Evolutionary conservation across 2,329 filamentous ascomycete genomes (phyloP).

Genomic region (Fusarium compactum): DNA sequence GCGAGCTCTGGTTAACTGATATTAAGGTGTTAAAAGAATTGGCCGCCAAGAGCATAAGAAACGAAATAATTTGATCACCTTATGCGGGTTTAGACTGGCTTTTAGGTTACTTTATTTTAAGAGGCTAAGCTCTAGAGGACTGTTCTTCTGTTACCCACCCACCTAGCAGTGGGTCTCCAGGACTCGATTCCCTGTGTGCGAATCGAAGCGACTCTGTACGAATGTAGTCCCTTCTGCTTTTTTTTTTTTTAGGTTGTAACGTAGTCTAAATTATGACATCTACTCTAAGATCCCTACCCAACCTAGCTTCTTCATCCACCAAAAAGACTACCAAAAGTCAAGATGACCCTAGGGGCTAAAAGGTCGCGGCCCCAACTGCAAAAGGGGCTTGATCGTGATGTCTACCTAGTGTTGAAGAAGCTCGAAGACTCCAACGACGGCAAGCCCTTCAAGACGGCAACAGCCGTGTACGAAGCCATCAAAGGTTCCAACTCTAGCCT

Average conservation of each 20-base stretch:
- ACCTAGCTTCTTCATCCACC: neutral
- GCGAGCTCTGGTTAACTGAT: too few species aligned
- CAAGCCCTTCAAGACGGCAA: constrained; percentile 62
- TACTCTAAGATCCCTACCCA: neutral
- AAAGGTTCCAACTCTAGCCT: constrained; percentile 89
- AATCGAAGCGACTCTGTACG: neutral
- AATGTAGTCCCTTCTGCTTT: neutral
- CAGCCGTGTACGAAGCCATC: constrained; percentile 80
- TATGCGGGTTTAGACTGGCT: neutral
- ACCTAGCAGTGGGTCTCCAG: neutral
- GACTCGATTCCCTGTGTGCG: neutral
- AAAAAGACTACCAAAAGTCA: neutral
- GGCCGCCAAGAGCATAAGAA: neutral
- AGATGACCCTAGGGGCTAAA: constrained; percentile 36
- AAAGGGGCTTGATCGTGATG: constrained; percentile 70
- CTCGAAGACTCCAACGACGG: constrained; percentile 75
- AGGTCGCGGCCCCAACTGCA: constrained; percentile 38
- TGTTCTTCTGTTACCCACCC: neutral
- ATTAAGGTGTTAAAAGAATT: too few species aligned
- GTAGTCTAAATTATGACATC: neutral
- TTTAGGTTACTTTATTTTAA: neutral
- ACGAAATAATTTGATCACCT: neutral
- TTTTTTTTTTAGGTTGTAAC: neutral
- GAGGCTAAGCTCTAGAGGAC: too few species aligned
- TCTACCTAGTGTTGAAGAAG: constrained; percentile 84